Evolutionary conservation across 805 yeast species (phyloP).

Genomic region (Brettanomyces bruxellensis): DNA sequence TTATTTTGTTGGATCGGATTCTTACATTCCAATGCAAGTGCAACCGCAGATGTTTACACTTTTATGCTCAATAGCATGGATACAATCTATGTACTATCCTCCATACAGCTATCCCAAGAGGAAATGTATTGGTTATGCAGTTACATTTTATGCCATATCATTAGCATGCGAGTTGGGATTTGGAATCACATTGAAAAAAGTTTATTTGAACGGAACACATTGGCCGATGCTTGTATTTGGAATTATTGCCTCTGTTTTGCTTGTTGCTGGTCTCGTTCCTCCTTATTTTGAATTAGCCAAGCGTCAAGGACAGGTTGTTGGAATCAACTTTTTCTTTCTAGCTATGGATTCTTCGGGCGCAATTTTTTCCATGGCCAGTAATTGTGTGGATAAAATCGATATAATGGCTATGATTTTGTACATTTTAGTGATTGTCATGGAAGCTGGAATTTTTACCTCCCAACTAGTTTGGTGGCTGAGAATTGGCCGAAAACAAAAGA

Average conservation of each 20-base stretch:
- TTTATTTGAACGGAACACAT: slow-evolving; percentile 30
- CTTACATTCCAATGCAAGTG: slow-evolving; percentile 68
- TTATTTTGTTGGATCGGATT: slow-evolving; percentile 65
- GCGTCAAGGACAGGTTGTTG: slow-evolving; percentile 77
- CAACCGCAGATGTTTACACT: slow-evolving; percentile 82
- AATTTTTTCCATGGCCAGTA: slow-evolving; percentile 54
- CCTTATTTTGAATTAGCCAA: slow-evolving; percentile 82
- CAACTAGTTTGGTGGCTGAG: slow-evolving; percentile 65
- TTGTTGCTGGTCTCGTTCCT: slow-evolving; percentile 76
- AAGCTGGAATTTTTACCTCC: slow-evolving; percentile 64
- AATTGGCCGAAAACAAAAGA: slow-evolving; percentile 14
- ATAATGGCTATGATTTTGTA: slow-evolving; percentile 72
- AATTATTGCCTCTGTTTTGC: slow-evolving; percentile 62
- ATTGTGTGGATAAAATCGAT: slow-evolving; percentile 55
- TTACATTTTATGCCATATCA: slow-evolving; percentile 31
- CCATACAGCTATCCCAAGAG: slow-evolving; percentile 38
- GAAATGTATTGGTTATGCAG: slow-evolving; percentile 29
- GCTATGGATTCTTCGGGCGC: slow-evolving; percentile 78
- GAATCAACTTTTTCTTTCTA: slow-evolving; percentile 77
- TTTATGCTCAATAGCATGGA: slow-evolving; percentile 59
- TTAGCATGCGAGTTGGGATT: slow-evolving; percentile 63
- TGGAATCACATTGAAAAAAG: slow-evolving; percentile 58
- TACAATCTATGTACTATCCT: slow-evolving; percentile 62
- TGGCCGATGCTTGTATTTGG: slow-evolving; percentile 86
- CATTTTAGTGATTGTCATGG: slow-evolving; percentile 64